Conservation (phyloP, 2,329 filamentous ascomycete species). For the Zarea fungicola region DNA sequence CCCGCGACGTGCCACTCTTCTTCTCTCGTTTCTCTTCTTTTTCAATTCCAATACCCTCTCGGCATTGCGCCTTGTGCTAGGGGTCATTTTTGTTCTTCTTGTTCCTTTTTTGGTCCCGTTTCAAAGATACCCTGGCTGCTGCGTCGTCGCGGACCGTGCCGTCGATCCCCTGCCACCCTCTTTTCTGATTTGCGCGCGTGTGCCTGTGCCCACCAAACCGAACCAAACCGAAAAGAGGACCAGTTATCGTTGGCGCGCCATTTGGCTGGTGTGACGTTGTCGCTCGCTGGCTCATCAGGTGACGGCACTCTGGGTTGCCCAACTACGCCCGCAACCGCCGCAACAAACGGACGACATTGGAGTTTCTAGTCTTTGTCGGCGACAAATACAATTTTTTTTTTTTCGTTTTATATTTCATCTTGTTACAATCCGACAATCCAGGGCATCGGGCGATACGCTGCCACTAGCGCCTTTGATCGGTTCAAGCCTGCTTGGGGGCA, state of each 20-base stretch:
- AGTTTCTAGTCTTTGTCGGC: neutral
- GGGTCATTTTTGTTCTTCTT: too few relatives aligned
- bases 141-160: neutral
- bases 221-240: too few relatives aligned
- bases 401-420: too few relatives aligned
- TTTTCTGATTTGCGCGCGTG: neutral
- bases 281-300: constrained; percentile 1
- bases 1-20: neutral
- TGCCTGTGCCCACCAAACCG: neutral
- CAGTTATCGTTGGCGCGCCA: neutral
- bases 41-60: neutral
- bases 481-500: neutral
- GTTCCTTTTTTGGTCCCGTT: neutral
- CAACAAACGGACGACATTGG: neutral
- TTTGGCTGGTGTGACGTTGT: constrained; percentile 4
- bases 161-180: constrained; percentile 6
- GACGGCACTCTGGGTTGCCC: constrained; percentile 1
- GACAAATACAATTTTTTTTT: neutral
- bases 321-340: constrained; percentile 4
- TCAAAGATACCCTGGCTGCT: neutral
- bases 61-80: neutral
- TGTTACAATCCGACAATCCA: neutral
- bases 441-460: neutral
- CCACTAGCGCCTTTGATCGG: neutral
- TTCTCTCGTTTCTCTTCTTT: neutral